A percentile compares a stretch with the other conserved stretches of the same genome.
Conservation (phyloP, 208 protist species). For the Trypanosoma avium region DNA sequence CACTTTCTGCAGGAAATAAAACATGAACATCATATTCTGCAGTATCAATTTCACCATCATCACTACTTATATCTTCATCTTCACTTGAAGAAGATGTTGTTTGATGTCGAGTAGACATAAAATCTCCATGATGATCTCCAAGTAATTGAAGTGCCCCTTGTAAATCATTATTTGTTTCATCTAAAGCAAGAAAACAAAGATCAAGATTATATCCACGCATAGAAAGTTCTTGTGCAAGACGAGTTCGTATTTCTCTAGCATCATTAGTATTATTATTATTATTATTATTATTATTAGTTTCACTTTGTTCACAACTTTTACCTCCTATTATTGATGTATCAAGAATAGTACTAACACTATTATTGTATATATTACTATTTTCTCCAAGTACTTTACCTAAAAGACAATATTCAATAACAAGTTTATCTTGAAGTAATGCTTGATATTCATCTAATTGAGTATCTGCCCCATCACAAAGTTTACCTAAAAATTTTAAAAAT, state of each 20-base stretch:
- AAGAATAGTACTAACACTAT: background rate
- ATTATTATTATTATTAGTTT: too few species aligned
- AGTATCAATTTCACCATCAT: constrained; percentile 35
- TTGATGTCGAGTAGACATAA: constrained; percentile 29
- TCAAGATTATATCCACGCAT: constrained; percentile 39
- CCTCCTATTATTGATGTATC: background rate
- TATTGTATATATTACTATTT: background rate
- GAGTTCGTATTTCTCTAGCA: constrained; percentile 19
- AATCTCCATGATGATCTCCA: constrained; percentile 35
- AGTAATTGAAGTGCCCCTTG: constrained; percentile 31
- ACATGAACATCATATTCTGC: constrained; percentile 34
- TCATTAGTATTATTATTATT: background rate
- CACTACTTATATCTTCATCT: constrained; percentile 32
- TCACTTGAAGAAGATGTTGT: constrained; percentile 25
- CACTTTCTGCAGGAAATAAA: constrained; percentile 31
- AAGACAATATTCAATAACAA: constrained; percentile 32
- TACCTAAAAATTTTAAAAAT: constrained; percentile 19
- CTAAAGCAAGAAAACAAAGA: constrained; percentile 33
- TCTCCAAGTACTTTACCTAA: constrained; percentile 7
- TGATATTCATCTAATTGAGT: constrained; percentile 11
- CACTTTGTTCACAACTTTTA: too few species aligned
- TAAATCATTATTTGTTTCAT: constrained; percentile 33
- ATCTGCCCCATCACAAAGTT: constrained; percentile 20
- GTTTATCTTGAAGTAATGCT: constrained; percentile 17
- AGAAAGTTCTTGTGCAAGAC: constrained; percentile 35